Base-by-base conservation (phyloP, 305 asterid genomes). In the Fraxinus albicans region DNA sequence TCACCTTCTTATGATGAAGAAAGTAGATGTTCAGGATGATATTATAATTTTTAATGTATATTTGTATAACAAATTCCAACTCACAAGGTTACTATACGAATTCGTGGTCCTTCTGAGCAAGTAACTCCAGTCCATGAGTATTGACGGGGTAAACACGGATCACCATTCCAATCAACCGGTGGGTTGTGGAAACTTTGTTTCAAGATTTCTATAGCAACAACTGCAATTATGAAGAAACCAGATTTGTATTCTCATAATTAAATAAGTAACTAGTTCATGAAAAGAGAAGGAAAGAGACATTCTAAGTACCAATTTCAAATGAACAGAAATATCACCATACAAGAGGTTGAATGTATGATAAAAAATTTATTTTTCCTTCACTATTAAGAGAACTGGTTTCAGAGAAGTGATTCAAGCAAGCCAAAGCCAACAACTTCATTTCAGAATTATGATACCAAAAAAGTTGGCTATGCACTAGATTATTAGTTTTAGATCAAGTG, bases 101-200 rank as follows among this genome's bases (percentile, higher is more conserved):
- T 86, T 73, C 95, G 90, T 23, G 86, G 70, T 53, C 92, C 97
- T 78, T 79, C 89, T 21, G 93, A 88, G 84, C 99, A 96, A 80
- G 94, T 88, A 85, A 96, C 90, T 77, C 99, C 99, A 33, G 98
- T 91, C 99, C 99, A 96, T 23, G 90, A 70, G 89, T 92, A 93
- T 80, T 78, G 87, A 55, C 84, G 88, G 34, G 99, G 99, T 81
- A 93, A 86, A 88, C 99, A 96, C 0, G 99, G 99, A 88, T 96
- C 99, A 44, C 99, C 98, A 33, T 86, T 80, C 99, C 99, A 96
- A 86, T 96, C 98, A 42, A 89, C 80, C 0, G 98, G 99, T 84
- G 97, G 91, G 88, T 91, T 91, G 86, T 29, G 83, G 87, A 96
- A 91, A 72, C 94, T 89, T 50, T 63, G 80, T 85, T 89, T 92